phyloP scores from a whole-genome alignment of 306 rosid species.

The Prunus kanzakura region DNA sequence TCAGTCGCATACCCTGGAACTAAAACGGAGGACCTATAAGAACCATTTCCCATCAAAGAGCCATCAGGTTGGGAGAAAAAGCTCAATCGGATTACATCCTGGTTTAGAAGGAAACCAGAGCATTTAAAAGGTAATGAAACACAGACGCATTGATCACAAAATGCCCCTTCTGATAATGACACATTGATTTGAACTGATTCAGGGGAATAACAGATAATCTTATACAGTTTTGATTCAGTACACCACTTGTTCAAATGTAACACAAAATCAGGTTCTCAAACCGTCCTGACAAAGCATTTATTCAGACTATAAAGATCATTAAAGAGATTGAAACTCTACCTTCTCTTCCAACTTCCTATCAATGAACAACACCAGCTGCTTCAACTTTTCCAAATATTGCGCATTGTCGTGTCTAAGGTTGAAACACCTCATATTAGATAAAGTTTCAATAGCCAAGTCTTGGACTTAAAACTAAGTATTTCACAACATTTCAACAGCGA shows the following conservation, averaged over 20 bases:
- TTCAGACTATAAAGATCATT: neutral
- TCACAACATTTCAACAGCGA: neutral
- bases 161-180: neutral
- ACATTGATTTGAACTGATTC: constrained; percentile 2
- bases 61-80: constrained; percentile 98
- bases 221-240: neutral
- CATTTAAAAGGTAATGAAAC: constrained; percentile 1
- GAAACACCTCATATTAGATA: neutral
- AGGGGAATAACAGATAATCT: neutral
- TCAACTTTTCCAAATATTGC: constrained; percentile 85
- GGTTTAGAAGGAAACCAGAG: constrained; percentile 14
- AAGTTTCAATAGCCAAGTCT: neutral
- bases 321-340: constrained; percentile 40
- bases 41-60: constrained; percentile 73
- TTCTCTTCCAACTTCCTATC: constrained; percentile 84
- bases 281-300: neutral
- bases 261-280: constrained; percentile 1
- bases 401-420: constrained; percentile 80
- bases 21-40: constrained; percentile 66
- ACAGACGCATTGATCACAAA: neutral
- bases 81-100: constrained; percentile 73
- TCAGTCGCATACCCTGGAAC: constrained; percentile 72
- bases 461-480: neutral
- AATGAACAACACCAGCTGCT: constrained; percentile 82
- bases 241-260: neutral